phyloP scores from a whole-genome alignment of 2,329 filamentous ascomycete genomes.

The Parascedosporium putredinis region DNA sequence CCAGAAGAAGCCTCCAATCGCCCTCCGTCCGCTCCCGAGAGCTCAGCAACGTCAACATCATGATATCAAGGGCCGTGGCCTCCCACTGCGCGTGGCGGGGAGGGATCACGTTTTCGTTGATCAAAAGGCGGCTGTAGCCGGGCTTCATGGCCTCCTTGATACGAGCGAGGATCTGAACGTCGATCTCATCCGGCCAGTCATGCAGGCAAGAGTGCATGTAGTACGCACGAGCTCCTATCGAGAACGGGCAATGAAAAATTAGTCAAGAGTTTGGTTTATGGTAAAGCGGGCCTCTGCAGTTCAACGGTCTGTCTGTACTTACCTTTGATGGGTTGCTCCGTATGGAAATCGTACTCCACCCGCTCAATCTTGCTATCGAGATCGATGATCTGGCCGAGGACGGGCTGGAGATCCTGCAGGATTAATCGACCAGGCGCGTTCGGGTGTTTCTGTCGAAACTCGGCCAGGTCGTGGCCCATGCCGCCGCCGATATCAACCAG shows the following conservation, averaged over 20 bases:
- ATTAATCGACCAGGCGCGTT: constrained; percentile 29
- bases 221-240: constrained; percentile 20
- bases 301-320: not conserved
- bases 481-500: constrained; percentile 26
- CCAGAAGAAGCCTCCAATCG: constrained; percentile 25
- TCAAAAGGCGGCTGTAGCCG: constrained; percentile 22
- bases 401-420: constrained; percentile 35
- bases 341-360: constrained; percentile 24
- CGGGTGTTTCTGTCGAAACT: constrained; percentile 19
- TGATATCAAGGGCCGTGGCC: constrained; percentile 19
- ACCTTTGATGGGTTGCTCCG: constrained; percentile 20
- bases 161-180: constrained; percentile 18
- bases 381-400: constrained; percentile 23
- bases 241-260: no score
- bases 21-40: constrained; percentile 18
- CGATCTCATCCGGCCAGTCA: constrained; percentile 20
- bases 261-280: no score
- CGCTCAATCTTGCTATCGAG: constrained; percentile 20
- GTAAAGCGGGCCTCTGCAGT: no score
- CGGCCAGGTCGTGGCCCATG: constrained; percentile 24
- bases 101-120: constrained; percentile 24
- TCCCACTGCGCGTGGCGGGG: constrained; percentile 19
- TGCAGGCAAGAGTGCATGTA: constrained; percentile 25
- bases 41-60: constrained; percentile 19
- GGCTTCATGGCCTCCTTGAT: constrained; percentile 19